Evolutionary conservation across 495 filamentous ascomycete species (phyloP), one percentile per base, ranked within the genome.

Genomic region (Lasiosphaeria hispida): DNA sequence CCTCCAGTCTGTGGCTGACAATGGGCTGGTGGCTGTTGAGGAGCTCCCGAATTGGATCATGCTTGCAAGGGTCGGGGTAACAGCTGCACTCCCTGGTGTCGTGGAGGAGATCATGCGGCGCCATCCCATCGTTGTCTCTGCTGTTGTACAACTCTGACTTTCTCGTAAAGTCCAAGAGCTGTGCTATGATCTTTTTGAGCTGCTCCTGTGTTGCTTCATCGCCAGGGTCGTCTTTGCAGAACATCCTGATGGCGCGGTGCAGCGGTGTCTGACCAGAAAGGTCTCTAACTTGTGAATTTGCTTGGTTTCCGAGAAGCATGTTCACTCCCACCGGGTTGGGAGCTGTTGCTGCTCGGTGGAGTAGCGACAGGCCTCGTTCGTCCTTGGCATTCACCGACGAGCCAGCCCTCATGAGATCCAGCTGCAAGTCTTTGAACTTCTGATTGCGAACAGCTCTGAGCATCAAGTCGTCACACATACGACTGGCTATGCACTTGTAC

Each of bases 141-240:
- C 35, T 52, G 49, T 38, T 52, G 36, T 52, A 17, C 34, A 52
- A 35, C 34, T 52, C 49, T 36, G 49, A 38, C 49, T 52, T 52
- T 11, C n/a, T 39, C 1, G 49, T 52, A 17, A 38, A 52, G 35
- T 40, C 15, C 1, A 52, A 18, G n/a, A 52, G 49, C 35, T 38
- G 49, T 6, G 9, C 7, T n/a, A 52, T 52, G 49, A 52, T 39
- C 1, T 13, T 39, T 15, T 18, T 38, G 36, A 52, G 34, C 3
- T 35, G n/a, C 10, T 40, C 49, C 33, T 18, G 49, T 23, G 11
- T 15, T 13, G 18, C 18, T n/a, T 17, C 15, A 10, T 39, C 49
- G 15, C 1, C 34, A 40, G 14, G 14, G 9, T 14, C 42, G n/a
- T 18, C 33, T 15, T 52, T 18, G 49, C 36, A 52, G 17, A 52